Base-by-base conservation (phyloP, 1,284 basidiomycete species). In the Moesziomyces sp. region DNA sequence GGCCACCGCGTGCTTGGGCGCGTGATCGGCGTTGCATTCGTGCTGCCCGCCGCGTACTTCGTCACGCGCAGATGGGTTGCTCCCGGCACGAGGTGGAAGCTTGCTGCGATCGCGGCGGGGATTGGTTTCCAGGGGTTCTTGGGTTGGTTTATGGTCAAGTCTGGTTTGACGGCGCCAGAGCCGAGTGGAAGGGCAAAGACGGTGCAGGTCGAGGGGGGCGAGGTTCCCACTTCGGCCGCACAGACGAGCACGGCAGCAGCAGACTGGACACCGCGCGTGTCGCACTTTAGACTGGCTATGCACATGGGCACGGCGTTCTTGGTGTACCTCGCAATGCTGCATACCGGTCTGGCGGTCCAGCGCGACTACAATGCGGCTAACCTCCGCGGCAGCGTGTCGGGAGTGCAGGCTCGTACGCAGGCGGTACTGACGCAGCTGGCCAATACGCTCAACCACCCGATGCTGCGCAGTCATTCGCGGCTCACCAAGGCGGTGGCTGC, bases 141-240 rank as follows among this genome's bases (percentile, higher is more conserved):
- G 21, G 97, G 97, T 28, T 99, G 97, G 97, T 97, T 97, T 87
- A 99, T 99, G 97, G 97, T 99, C 67, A 93, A 97, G 83, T 96
- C 93, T 11, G 97, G 97, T 1, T 87, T 99, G 13, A 92, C 63
- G 14, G 67, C 52, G 4, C 79, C 79, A 0, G 51, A 58, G 33
- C 53, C 46, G 14, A 66, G 51, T 40, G 74, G 51, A 19, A 63
- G 43, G 55, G 63, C 33, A 13, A 74, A 57, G 58, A 65, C 48
- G 40, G 66, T 57, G 1, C 14, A 42, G 44, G 47, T 55, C 14
- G 38, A 18, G 13, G 38, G 38, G 5, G 38, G 18, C 38, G 38
- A 40, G 38, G 16, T 67, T 1, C 64, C 70, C 4, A 63, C 60
- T 8, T 51, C 46, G 13, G 67, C 70, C 11, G 57, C 65, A 1